phyloP scores from a whole-genome alignment of 2,329 filamentous ascomycete species.

The Stachybotrys echinatus region DNA sequence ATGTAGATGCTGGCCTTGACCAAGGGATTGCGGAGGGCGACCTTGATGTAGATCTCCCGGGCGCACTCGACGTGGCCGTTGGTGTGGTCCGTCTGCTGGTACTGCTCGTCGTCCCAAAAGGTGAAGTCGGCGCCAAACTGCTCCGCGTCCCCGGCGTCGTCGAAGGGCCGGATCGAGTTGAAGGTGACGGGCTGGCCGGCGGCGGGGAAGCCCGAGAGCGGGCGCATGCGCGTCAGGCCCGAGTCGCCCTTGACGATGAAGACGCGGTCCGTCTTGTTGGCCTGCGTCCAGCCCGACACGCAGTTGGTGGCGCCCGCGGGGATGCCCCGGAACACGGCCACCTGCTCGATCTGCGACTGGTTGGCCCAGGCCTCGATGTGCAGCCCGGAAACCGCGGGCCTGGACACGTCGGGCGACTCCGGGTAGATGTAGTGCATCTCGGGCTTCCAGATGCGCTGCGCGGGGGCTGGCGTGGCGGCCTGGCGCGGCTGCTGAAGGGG shows the following conservation, averaged over 20 bases:
- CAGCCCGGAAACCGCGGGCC: slow-evolving; percentile 6
- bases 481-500: not conserved
- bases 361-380: slow-evolving; percentile 16
- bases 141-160: slow-evolving; percentile 5
- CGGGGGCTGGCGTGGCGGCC: not conserved
- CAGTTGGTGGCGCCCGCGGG: slow-evolving; percentile 20
- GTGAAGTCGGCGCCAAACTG: slow-evolving; percentile 20
- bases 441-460: not conserved
- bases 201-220: slow-evolving; percentile 17
- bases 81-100: slow-evolving; percentile 9
- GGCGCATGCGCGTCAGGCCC: slow-evolving; percentile 15
- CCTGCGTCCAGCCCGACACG: slow-evolving; percentile 24
- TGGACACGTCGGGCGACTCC: slow-evolving; percentile 8
- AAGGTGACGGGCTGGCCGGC: slow-evolving; percentile 14
- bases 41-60: slow-evolving; percentile 18
- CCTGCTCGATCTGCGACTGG: slow-evolving; percentile 20
- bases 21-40: slow-evolving; percentile 12
- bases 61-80: slow-evolving; percentile 18
- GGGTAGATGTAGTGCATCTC: slow-evolving; percentile 11
- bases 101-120: slow-evolving; percentile 15
- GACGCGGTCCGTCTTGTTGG: slow-evolving; percentile 26
- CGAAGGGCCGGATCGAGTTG: slow-evolving; percentile 16
- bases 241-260: slow-evolving; percentile 26
- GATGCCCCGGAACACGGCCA: slow-evolving; percentile 24
- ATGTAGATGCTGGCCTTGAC: slow-evolving; percentile 20